Base-by-base conservation (phyloP, 75 land plant species). In the Pseudotsuga menziesii region DNA sequence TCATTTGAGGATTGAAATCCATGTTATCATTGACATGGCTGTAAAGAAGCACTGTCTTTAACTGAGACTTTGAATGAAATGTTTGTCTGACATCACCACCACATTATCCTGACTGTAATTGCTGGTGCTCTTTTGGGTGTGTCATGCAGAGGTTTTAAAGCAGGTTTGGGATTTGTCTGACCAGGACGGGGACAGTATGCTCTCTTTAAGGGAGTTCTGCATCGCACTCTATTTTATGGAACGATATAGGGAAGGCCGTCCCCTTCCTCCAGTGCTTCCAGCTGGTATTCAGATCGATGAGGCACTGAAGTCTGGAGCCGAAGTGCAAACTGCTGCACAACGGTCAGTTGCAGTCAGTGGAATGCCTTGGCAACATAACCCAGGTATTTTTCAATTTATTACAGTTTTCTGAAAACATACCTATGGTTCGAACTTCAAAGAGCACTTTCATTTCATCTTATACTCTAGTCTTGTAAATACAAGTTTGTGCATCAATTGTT, bases 131-230 rank as follows among this genome's bases (percentile, higher is more conserved):
- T 74, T 55, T 52, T 56, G 56, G 59, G 56, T 29, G 15, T 80
- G 56, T 35, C 54, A 75, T 84, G 27, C 88, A 96, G 98, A 96
- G 92, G 91, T 96, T 63, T 82, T 96, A 58, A 96, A 91, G 92
- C 94, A 93, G 84, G 96, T 96, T 0, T 96, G 98, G 98, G 97
- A 96, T 71, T 84, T 96, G 70, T 89, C 98, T 64, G 98, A 96
- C 64, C 97, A 96, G 75, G 98, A 96, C 80, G 86, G 77, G 83
- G 98, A 96, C 77, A 89, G 98, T 86, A 96, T 96, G 98, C 89
- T 96, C 52, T 91, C 98, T 55, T 41, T 91, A 54, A 81, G 86
- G 60, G 98, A 96, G 58, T 96, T 96, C 75, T 96, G 97, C 78
- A 84, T 83, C 58, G 97, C 98, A 48, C 86, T 96, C 25, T 94